phyloP scores from a whole-genome alignment of 345 rosid species.

The Hypericum perforatum region DNA sequence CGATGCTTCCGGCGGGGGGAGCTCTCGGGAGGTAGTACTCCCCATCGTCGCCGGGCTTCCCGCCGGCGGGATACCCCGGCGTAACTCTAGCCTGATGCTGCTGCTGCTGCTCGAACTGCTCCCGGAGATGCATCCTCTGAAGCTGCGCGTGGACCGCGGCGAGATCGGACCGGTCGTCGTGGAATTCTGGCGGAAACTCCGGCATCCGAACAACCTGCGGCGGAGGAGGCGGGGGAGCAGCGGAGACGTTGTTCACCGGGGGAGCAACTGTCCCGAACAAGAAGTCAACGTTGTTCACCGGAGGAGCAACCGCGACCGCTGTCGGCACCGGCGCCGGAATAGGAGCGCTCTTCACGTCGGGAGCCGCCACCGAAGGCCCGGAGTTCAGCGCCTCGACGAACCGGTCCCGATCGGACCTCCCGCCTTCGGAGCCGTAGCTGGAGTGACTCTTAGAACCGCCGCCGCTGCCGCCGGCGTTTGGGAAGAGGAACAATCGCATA shows the following conservation, averaged over 20 bases:
- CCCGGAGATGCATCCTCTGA: conserved; percentile 70
- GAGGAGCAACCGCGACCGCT: conserved; percentile 13
- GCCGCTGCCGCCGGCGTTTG: conserved; percentile 16
- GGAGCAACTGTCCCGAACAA: conserved; percentile 48
- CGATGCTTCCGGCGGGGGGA: too few relatives aligned
- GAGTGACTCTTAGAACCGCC: too few relatives aligned
- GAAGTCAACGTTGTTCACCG: conserved; percentile 49
- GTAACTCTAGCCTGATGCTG: conserved; percentile 3
- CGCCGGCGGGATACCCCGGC: too few relatives aligned
- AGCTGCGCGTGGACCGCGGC: conserved; percentile 42
- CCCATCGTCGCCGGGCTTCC: conserved; percentile 12
- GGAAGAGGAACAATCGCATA: conserved; percentile 75
- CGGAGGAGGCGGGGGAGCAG: conserved; percentile 13
- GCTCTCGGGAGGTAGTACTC: conserved; percentile 40
- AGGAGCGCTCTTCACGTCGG: background rate
- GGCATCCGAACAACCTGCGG: conserved; percentile 16
- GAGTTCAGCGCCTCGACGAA: conserved; percentile 71
- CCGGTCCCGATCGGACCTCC: conserved; percentile 60
- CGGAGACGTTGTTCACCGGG: conserved; percentile 17
- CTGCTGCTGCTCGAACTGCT: conserved; percentile 25
- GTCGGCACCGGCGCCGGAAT: conserved; percentile 23
- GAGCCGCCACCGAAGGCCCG: conserved; percentile 22
- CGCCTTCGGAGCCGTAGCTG: conserved; percentile 45
- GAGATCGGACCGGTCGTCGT: conserved; percentile 40
- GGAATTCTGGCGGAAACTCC: conserved; percentile 18